phyloP scores from a whole-genome alignment of 768 basidiomycete species.

The Nidularia sp. region DNA sequence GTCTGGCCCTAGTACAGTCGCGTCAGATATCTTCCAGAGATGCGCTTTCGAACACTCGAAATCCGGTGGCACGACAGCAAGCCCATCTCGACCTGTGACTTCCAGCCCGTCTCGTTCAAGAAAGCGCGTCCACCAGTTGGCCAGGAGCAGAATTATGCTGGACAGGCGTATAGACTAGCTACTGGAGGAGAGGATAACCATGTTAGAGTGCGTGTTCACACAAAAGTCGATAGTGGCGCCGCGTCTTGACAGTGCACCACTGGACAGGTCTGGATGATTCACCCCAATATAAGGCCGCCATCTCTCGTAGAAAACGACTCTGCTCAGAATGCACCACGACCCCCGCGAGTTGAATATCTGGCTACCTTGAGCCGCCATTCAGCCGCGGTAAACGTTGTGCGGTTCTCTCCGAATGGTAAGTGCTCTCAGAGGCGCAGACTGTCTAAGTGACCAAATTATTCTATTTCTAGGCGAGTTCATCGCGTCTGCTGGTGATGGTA shows the following conservation, averaged over 20 bases:
- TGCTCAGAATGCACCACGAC: constrained; percentile 26
- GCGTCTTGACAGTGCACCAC: background rate
- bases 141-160: constrained; percentile 52
- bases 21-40: constrained; percentile 21
- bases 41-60: constrained; percentile 89
- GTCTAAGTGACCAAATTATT: too few relatives aligned
- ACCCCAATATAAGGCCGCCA: constrained; percentile 81
- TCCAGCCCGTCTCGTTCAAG: constrained; percentile 82
- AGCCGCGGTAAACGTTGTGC: constrained; percentile 92
- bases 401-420: constrained; percentile 91
- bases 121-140: constrained; percentile 64
- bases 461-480: constrained; percentile 69
- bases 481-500: constrained; percentile 97
- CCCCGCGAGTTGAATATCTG: constrained; percentile 92
- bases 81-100: constrained; percentile 95
- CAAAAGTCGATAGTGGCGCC: background rate
- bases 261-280: constrained; percentile 85
- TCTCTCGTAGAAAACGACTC: constrained; percentile 35
- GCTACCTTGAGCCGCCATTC: constrained; percentile 92
- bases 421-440: background rate
- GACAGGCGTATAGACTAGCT: constrained; percentile 84
- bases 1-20: constrained; percentile 8
- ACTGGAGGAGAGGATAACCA: constrained; percentile 97
- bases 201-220: constrained; percentile 71
- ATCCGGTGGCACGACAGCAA: constrained; percentile 96